Percentiles rank a stretch among this genome's conserved stretches.
Conservation (phyloP, 495 filamentous ascomycete genomes). For the Penicillium ochrochloron region DNA sequence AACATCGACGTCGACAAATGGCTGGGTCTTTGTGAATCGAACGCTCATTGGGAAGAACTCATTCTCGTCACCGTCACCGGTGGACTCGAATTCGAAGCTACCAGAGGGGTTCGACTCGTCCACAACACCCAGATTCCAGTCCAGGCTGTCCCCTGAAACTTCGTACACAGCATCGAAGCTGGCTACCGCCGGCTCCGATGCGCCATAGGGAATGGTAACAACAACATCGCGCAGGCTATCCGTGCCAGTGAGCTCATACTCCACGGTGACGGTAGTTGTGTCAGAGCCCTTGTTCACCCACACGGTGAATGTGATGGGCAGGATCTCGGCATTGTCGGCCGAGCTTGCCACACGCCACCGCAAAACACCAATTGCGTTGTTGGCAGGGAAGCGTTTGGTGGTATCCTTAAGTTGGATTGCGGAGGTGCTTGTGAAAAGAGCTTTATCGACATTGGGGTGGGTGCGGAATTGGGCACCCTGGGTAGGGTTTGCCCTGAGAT, state of each 20-base stretch:
- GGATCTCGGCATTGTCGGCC: constrained; percentile 71
- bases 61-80: constrained; percentile 71
- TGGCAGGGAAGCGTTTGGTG: constrained; percentile 85
- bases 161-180: constrained; percentile 94
- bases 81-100: constrained; percentile 91
- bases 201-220: constrained; percentile 82
- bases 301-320: constrained; percentile 90
- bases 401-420: constrained; percentile 84
- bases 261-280: constrained; percentile 83
- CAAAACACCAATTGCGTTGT: constrained; percentile 85
- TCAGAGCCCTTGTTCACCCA: constrained; percentile 89
- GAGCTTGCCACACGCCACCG: constrained; percentile 82
- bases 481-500: constrained; percentile 71
- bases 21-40: constrained; percentile 81
- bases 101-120: constrained; percentile 80
- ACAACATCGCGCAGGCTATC: constrained; percentile 80
- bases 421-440: constrained; percentile 75
- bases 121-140: constrained; percentile 88
- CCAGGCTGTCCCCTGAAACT: constrained; percentile 87
- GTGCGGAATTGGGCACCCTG: constrained; percentile 87
- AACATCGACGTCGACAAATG: constrained; percentile 91
- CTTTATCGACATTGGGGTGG: constrained; percentile 93
- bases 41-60: constrained; percentile 98
- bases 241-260: constrained; percentile 86
- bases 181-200: constrained; percentile 82